Percentiles rank a stretch among this genome's conserved stretches.
These are phyloP conservation scores for Phytopythium ostracodes DNA, from an alignment of 352 stramenopile species.

Conservation along the genomic window DNA sequence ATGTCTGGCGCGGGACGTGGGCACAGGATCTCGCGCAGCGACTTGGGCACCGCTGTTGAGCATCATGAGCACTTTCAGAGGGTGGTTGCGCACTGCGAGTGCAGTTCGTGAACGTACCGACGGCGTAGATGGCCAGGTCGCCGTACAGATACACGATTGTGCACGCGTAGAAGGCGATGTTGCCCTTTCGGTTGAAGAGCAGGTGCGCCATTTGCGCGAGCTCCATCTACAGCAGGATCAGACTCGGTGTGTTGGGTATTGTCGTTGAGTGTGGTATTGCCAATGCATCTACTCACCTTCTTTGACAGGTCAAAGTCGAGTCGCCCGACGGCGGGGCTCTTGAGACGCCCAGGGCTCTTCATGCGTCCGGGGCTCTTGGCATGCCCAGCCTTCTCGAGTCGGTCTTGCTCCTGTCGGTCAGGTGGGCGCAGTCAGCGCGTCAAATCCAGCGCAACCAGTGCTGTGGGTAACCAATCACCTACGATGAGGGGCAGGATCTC, in stretches of 20 bases:
- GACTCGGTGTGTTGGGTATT: not conserved
- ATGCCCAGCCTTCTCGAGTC: constrained; percentile 26
- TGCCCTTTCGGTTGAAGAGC: constrained; percentile 61
- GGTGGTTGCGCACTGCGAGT: not conserved
- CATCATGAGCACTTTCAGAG: not conserved
- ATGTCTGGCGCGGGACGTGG: constrained; percentile 43
- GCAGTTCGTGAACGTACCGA: constrained; percentile 43
- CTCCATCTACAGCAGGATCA: constrained; percentile 52
- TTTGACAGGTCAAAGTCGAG: constrained; percentile 75
- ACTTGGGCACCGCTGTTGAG: constrained; percentile 81
- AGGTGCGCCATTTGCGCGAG: constrained; percentile 79
- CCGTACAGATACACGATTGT: constrained; percentile 83
- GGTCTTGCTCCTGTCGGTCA: constrained; percentile 39
- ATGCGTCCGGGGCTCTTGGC: not conserved
- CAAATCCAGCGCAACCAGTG: not conserved
- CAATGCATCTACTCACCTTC: constrained; percentile 35
- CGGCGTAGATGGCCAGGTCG: constrained; percentile 84
- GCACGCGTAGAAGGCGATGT: constrained; percentile 77
- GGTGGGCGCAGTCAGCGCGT: not conserved
- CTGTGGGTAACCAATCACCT: no score
- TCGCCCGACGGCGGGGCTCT: constrained; percentile 19
- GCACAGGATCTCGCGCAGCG: constrained; percentile 80
- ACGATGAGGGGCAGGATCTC: constrained; percentile 83
- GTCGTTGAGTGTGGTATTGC: not conserved
- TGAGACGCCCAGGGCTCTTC: constrained; percentile 15